phyloP scores from a whole-genome alignment of 768 basidiomycete species.

The Phanerochaete carnosa region DNA sequence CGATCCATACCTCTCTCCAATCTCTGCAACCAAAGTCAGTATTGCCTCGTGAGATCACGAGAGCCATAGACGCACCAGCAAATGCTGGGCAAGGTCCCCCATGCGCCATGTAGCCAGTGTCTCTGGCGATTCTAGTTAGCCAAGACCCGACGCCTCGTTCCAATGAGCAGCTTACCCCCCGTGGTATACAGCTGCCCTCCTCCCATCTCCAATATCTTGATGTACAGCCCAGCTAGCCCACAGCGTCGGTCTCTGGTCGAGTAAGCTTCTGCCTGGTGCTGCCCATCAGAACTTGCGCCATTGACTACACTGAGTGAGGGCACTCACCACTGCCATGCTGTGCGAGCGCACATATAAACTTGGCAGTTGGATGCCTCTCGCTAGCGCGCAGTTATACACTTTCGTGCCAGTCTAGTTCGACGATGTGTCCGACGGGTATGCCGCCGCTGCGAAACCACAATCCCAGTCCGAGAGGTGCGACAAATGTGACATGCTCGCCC shows the following conservation, averaged over 20 bases:
- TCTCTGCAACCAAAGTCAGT: slow-evolving; percentile 25
- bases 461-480: slow-evolving; percentile 36
- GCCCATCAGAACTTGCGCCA: not conserved
- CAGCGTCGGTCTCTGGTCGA: slow-evolving; percentile 32
- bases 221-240: slow-evolving; percentile 42
- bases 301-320: too few species aligned
- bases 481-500: slow-evolving; percentile 23
- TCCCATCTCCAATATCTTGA: slow-evolving; percentile 18
- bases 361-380: slow-evolving; percentile 15
- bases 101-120: slow-evolving; percentile 36
- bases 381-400: slow-evolving; percentile 18
- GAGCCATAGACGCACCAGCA: slow-evolving; percentile 20
- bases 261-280: slow-evolving; percentile 31
- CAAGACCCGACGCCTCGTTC: not conserved
- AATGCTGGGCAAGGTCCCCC: slow-evolving; percentile 35
- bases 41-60: too few species aligned
- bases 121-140: slow-evolving; percentile 19
- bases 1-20: slow-evolving; percentile 36
- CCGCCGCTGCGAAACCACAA: slow-evolving; percentile 28
- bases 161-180: slow-evolving; percentile 22
- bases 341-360: slow-evolving; percentile 37
- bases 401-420: slow-evolving; percentile 43
- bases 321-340: slow-evolving; percentile 39
- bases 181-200: slow-evolving; percentile 23
- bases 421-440: slow-evolving; percentile 28